A percentile compares a stretch with the other conserved stretches of the same genome.
Conservation (phyloP, 257 asterid species). For the Mitragyna speciosa region DNA sequence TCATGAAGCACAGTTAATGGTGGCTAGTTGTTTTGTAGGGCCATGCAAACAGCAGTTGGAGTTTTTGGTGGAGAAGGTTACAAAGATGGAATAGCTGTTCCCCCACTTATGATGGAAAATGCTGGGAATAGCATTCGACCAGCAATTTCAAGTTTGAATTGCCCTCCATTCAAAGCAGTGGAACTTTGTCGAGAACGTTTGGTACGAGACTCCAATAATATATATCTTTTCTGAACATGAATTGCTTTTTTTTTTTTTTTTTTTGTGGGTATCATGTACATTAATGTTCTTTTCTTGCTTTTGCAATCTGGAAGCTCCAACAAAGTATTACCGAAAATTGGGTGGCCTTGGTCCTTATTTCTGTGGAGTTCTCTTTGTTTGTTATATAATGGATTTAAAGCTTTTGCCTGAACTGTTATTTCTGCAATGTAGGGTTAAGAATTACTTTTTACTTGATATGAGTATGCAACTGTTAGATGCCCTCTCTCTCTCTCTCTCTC, state of each 20-base stretch:
- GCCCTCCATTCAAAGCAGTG: conserved; percentile 74
- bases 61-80: conserved; percentile 80
- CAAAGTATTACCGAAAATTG: too few relatives aligned
- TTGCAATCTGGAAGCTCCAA: not conserved
- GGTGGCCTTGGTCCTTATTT: not conserved
- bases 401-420: not conserved
- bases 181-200: conserved; percentile 92
- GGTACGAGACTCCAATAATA: conserved; percentile 41
- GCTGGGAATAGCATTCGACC: conserved; percentile 63
- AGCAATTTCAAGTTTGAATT: conserved; percentile 75
- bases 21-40: conserved; percentile 54
- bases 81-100: conserved; percentile 51
- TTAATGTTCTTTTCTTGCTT: not conserved
- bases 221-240: conserved; percentile 2
- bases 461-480: not conserved
- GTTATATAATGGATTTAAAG: not conserved
- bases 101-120: conserved; percentile 71
- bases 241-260: too few relatives aligned
- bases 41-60: conserved; percentile 97
- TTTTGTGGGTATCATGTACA: too few relatives aligned
- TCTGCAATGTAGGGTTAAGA: not conserved
- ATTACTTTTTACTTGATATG: not conserved
- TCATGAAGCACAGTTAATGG: not conserved
- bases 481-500: not conserved
- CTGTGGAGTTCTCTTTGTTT: not conserved